phyloP scores from a whole-genome alignment of 169 alveolate genomes.

The Plasmodium gaboni region DNA sequence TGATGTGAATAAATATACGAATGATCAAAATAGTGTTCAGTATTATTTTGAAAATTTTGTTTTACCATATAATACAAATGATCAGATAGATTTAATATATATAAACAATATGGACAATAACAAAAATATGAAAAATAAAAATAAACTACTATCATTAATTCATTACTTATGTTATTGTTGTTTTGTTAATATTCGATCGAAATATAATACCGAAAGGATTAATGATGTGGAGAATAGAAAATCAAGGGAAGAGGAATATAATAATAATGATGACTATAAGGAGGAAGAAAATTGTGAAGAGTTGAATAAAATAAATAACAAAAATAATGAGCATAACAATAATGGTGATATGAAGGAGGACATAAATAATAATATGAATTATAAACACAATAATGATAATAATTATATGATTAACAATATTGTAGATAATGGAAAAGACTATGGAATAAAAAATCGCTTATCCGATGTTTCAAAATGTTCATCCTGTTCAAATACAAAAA shows the following conservation, averaged over 20 bases:
- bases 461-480: neutral
- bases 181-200: conserved; percentile 60
- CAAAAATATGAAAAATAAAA: conserved; percentile 51
- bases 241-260: neutral
- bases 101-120: conserved; percentile 10
- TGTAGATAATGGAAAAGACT: neutral
- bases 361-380: neutral
- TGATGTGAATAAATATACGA: neutral
- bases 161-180: conserved; percentile 74
- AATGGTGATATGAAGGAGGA: neutral
- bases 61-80: conserved; percentile 39
- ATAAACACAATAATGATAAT: neutral
- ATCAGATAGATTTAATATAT: conserved; percentile 48
- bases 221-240: neutral
- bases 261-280: neutral
- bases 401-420: neutral
- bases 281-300: neutral
- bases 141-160: conserved; percentile 64
- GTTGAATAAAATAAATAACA: neutral
- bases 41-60: conserved; percentile 56
- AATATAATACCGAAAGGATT: conserved; percentile 11
- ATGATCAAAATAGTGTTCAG: conserved; percentile 9
- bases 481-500: neutral
- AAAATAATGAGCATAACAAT: neutral
- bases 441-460: too few relatives aligned